These are phyloP conservation scores for Clonostachys rosea DNA, from an alignment of 2,329 filamentous ascomycete species.

Conservation along the genomic window DNA sequence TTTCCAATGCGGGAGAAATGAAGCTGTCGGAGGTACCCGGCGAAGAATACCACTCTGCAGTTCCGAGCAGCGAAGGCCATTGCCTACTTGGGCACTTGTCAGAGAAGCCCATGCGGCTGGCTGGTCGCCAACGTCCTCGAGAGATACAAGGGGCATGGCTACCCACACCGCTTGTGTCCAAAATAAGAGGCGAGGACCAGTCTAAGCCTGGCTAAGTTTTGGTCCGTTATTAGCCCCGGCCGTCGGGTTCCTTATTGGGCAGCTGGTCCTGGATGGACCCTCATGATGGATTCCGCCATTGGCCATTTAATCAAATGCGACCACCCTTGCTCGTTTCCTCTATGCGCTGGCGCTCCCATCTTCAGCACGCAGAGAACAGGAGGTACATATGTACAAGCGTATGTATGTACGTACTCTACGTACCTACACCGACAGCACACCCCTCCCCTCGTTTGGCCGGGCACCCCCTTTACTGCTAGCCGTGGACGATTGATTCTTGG, in stretches of 20 bases:
- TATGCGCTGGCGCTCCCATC: constrained; percentile 38
- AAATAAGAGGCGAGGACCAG: constrained; percentile 16
- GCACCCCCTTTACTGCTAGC: constrained; percentile 3
- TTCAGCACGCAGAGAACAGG: constrained; percentile 10
- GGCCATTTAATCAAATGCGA: constrained; percentile 44
- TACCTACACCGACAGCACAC: too few relatives aligned
- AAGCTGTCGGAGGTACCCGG: too few relatives aligned
- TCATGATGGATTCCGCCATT: constrained; percentile 33
- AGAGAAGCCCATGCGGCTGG: too few relatives aligned
- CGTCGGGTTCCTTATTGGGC: constrained; percentile 44
- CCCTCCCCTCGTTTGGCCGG: constrained; percentile 6
- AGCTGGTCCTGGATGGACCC: constrained; percentile 36
- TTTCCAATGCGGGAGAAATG: too few relatives aligned
- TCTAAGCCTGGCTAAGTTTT: constrained; percentile 25
- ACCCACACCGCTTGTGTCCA: constrained; percentile 5
- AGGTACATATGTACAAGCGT: too few relatives aligned
- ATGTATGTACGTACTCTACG: too few relatives aligned
- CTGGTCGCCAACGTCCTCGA: background rate
- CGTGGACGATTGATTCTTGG: background rate
- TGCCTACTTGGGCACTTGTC: too few relatives aligned
- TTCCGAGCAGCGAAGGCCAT: too few relatives aligned
- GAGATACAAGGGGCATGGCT: constrained; percentile 6
- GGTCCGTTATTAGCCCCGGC: constrained; percentile 39
- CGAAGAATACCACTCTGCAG: too few relatives aligned
- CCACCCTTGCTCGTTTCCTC: constrained; percentile 44